Conservation (phyloP, 768 basidiomycete species). For the Boletus rufocinnamomeus region DNA sequence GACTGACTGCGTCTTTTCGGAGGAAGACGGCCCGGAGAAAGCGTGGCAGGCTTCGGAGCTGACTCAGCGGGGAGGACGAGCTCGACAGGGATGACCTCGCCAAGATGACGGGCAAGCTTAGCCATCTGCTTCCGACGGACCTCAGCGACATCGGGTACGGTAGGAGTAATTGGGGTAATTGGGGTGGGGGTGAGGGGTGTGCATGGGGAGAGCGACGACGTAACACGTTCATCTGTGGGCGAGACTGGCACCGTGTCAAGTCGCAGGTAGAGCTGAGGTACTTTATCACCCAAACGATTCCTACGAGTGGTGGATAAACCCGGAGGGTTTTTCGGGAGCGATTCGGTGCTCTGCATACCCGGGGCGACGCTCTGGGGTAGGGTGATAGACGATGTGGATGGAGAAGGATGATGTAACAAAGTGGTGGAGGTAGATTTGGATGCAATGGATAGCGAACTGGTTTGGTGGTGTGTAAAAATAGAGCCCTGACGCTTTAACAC, state of each 20-base stretch:
- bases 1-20: constrained; percentile 22
- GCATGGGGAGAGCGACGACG: constrained; percentile 14
- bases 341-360: constrained; percentile 13
- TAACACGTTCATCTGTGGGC: constrained; percentile 11
- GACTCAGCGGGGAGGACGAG: constrained; percentile 42
- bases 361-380: constrained; percentile 8
- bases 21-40: neutral
- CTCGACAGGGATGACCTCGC: constrained; percentile 59
- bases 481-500: constrained; percentile 36
- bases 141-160: constrained; percentile 32
- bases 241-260: constrained; percentile 21
- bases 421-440: constrained; percentile 17
- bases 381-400: constrained; percentile 22
- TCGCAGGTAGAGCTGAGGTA: constrained; percentile 25
- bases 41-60: neutral
- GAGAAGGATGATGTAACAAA: constrained; percentile 14
- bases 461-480: constrained; percentile 28
- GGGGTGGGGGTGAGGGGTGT: constrained; percentile 22
- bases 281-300: constrained; percentile 16
- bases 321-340: constrained; percentile 14
- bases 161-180: constrained; percentile 23
- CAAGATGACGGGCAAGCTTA: constrained; percentile 57
- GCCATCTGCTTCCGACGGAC: constrained; percentile 53
- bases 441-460: constrained; percentile 24
- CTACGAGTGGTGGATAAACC: constrained; percentile 21